These are phyloP conservation scores for Hortaea sp. DNA, from an alignment of 2,329 filamentous ascomycete species.

Conservation along the genomic window DNA sequence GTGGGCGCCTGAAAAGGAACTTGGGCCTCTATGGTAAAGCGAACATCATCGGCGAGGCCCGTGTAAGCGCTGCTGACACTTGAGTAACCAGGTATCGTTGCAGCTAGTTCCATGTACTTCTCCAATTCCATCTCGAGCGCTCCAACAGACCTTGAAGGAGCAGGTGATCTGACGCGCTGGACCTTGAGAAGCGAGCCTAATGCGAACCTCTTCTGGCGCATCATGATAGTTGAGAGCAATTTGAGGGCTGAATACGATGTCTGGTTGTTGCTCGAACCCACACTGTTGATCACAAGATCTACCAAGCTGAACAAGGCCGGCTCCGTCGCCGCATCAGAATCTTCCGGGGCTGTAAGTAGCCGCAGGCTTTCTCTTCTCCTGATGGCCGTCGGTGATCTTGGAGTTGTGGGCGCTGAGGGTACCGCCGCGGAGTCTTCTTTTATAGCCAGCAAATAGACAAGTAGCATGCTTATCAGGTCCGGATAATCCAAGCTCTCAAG, in stretches of 20 bases:
- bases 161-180: constrained; percentile 45
- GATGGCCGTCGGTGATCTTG: constrained; percentile 48
- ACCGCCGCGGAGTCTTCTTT: constrained; percentile 42
- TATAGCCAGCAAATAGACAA: constrained; percentile 82
- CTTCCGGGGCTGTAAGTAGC: constrained; percentile 66
- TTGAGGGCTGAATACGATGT: constrained; percentile 85
- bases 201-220: constrained; percentile 80
- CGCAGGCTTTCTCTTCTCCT: constrained; percentile 84
- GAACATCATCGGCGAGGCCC: constrained; percentile 58
- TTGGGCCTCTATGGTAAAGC: constrained; percentile 23
- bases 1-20: constrained; percentile 6
- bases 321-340: constrained; percentile 65
- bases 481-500: constrained; percentile 86
- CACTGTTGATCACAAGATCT: constrained; percentile 77
- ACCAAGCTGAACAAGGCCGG: constrained; percentile 88
- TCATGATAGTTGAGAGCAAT: constrained; percentile 74
- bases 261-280: constrained; percentile 74
- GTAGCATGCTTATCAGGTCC: constrained; percentile 85
- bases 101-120: constrained; percentile 57
- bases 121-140: constrained; percentile 68
- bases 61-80: constrained; percentile 66
- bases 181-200: constrained; percentile 65
- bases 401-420: constrained; percentile 20
- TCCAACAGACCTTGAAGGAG: constrained; percentile 56
- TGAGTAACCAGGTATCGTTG: constrained; percentile 56